Conservation (phyloP, 768 basidiomycete species). For the Pisolithus albus region DNA sequence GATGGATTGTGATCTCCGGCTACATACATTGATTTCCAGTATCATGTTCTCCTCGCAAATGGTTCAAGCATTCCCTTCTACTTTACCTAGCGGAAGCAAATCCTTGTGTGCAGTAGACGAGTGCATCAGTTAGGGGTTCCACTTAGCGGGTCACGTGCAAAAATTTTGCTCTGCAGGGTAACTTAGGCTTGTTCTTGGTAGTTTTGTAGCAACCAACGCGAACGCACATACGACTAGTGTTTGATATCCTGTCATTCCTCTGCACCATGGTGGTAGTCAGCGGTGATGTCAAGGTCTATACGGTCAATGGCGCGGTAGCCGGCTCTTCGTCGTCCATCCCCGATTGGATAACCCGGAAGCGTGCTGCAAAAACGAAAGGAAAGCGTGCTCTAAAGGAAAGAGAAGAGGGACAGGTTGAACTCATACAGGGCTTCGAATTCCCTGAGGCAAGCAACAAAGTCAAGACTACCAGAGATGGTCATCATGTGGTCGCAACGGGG, state of each 20-base stretch:
- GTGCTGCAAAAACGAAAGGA: constrained; percentile 45
- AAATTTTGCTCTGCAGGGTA: no score
- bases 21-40: constrained; percentile 11
- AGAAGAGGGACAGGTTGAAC: constrained; percentile 78
- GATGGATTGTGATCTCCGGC: constrained; percentile 1
- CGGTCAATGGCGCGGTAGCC: constrained; percentile 86
- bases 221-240: no score
- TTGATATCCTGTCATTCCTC: no score
- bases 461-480: constrained; percentile 86
- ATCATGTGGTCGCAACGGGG: constrained; percentile 89
- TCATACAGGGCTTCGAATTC: constrained; percentile 95
- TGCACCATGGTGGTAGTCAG: constrained; percentile 28
- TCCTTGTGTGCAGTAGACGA: no score
- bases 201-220: no score
- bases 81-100: no score
- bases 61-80: no score
- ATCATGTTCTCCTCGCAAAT: no score
- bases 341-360: constrained; percentile 82
- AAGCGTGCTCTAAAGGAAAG: constrained; percentile 67
- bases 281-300: constrained; percentile 76
- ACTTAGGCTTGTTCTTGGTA: no score
- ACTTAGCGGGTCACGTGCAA: not conserved
- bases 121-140: no score
- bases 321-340: constrained; percentile 89
- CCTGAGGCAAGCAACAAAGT: constrained; percentile 93